Percentiles rank a stretch among this genome's conserved stretches.
phyloP scores from a whole-genome alignment of 2,329 filamentous ascomycete species.

The Aspergillus arachidicola region DNA sequence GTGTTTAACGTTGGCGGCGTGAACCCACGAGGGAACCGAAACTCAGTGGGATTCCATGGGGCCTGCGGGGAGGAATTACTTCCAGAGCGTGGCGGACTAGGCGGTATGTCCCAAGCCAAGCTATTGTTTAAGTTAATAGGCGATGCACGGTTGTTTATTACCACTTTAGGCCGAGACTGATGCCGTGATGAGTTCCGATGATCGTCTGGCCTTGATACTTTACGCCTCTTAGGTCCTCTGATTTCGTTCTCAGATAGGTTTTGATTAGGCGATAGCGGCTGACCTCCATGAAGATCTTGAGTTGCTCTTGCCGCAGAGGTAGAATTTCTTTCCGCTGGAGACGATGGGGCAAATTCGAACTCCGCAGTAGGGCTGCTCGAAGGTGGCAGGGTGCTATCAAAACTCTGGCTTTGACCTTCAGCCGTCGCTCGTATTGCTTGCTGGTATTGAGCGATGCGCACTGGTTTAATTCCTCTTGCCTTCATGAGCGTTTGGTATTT shows the following conservation, averaged over 20 bases:
- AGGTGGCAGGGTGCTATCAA: conserved; percentile 33
- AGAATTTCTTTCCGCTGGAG: conserved; percentile 21
- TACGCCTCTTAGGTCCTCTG: conserved; percentile 38
- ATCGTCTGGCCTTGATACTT: conserved; percentile 29
- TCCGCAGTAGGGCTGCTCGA: conserved; percentile 36
- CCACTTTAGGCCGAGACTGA: conserved; percentile 24
- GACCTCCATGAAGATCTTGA: background rate
- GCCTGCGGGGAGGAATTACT: conserved; percentile 31
- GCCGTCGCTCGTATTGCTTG: conserved; percentile 22
- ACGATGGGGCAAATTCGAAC: conserved; percentile 34
- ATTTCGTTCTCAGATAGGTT: conserved; percentile 6
- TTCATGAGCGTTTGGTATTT: conserved; percentile 46
- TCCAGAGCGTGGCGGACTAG: conserved; percentile 45
- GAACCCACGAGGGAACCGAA: conserved; percentile 41
- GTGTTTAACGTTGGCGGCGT: conserved; percentile 31
- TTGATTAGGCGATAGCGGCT: conserved; percentile 7
- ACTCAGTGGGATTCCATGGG: conserved; percentile 27
- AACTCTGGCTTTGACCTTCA: conserved; percentile 36
- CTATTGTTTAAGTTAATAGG: conserved; percentile 8
- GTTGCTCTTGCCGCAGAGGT: background rate
- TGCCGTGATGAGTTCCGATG: conserved; percentile 12
- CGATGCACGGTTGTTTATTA: conserved; percentile 28
- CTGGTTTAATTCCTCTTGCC: conserved; percentile 46
- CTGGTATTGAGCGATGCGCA: conserved; percentile 35
- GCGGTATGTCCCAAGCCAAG: conserved; percentile 37